These are phyloP conservation scores for Fusarium brachygibbosum DNA, from an alignment of 2,329 filamentous ascomycete species.

Conservation along the genomic window DNA sequence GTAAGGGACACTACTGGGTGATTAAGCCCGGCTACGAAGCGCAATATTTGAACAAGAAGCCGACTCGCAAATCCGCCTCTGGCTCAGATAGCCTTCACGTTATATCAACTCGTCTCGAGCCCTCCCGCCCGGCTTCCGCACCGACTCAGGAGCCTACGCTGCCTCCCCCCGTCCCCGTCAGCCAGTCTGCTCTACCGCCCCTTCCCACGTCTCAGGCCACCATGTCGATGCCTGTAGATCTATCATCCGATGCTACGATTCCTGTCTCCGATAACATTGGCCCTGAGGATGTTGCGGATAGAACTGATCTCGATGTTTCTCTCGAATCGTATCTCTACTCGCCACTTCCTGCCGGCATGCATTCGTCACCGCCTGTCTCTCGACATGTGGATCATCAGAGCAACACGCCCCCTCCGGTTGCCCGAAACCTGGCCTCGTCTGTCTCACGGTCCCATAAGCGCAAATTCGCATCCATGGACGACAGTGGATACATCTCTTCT, in stretches of 20 bases:
- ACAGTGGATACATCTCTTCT: conserved; percentile 97
- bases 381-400: conserved; percentile 70
- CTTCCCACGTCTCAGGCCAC: conserved; percentile 57
- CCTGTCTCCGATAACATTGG: conserved; percentile 76
- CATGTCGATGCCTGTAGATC: conserved; percentile 64
- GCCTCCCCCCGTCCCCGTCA: conserved; percentile 59
- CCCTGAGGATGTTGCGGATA: conserved; percentile 64
- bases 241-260: conserved; percentile 84
- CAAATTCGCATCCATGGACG: conserved; percentile 83
- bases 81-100: conserved; percentile 70
- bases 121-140: conserved; percentile 58
- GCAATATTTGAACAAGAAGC: conserved; percentile 91
- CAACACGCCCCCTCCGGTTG: conserved; percentile 81
- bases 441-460: conserved; percentile 77
- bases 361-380: conserved; percentile 90
- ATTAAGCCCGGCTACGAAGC: conserved; percentile 92
- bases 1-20: conserved; percentile 97
- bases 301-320: conserved; percentile 56
- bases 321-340: conserved; percentile 72
- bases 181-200: conserved; percentile 57
- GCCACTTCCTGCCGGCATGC: conserved; percentile 78
- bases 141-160: conserved; percentile 62
- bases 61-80: conserved; percentile 69
- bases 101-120: conserved; percentile 69
- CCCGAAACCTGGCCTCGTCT: conserved; percentile 73